Evolutionary conservation across 306 rosid species (phyloP).

Genomic region (Cucurbita argyrosperma): DNA sequence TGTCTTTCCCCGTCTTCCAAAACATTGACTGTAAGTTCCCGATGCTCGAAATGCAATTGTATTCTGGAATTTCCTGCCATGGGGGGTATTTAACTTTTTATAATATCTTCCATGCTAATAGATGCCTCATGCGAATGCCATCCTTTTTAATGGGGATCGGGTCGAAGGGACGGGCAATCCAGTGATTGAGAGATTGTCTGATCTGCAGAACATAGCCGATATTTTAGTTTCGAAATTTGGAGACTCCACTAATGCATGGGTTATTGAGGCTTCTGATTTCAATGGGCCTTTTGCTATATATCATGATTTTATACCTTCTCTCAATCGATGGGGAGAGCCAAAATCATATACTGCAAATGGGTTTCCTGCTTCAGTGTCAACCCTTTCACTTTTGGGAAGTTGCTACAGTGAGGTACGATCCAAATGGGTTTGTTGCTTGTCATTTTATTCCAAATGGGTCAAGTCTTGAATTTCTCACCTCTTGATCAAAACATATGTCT

Average conservation of each 20-base stretch:
- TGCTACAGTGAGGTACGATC: slow-evolving; percentile 46
- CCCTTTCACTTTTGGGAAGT: slow-evolving; percentile 37
- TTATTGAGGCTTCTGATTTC: slow-evolving; percentile 58
- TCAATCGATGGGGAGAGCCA: slow-evolving; percentile 72
- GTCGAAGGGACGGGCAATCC: slow-evolving; percentile 60
- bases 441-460: too few species aligned
- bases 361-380: slow-evolving; percentile 48
- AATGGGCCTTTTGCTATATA: slow-evolving; percentile 76
- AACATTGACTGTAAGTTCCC: slow-evolving; percentile 31
- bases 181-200: slow-evolving; percentile 61
- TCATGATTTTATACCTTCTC: slow-evolving; percentile 49
- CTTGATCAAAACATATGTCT: too few species aligned
- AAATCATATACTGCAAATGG: slow-evolving; percentile 38
- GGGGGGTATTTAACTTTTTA: too few species aligned
- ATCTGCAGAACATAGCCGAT: slow-evolving; percentile 52
- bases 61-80: neutral
- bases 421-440: neutral
- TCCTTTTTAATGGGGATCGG: slow-evolving; percentile 65
- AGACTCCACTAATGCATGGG: slow-evolving; percentile 60
- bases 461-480: neutral
- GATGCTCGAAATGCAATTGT: too few species aligned
- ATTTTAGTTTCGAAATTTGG: slow-evolving; percentile 63
- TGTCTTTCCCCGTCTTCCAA: slow-evolving; percentile 43
- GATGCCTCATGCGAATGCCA: slow-evolving; percentile 42
- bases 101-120: too few species aligned